Conservation (phyloP, 345 rosid species). For the Pugionium dolabratum region DNA sequence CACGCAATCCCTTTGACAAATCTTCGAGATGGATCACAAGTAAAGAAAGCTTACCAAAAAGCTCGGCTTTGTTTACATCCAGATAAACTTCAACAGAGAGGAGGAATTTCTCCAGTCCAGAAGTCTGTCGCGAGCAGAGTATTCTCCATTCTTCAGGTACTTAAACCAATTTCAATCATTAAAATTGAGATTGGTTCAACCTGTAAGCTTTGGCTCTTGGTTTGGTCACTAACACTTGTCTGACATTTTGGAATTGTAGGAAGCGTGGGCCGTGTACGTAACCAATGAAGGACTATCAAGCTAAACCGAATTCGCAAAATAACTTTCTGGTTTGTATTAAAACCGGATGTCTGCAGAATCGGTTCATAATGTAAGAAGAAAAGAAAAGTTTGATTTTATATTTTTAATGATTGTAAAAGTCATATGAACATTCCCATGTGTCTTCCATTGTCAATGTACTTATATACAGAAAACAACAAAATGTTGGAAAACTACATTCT, state of each 20-base stretch:
- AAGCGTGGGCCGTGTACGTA: conserved; percentile 70
- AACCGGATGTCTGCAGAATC: neutral
- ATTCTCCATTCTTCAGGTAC: conserved; percentile 83
- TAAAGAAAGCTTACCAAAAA: conserved; percentile 89
- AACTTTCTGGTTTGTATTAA: neutral
- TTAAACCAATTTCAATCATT: neutral
- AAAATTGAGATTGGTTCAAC: neutral
- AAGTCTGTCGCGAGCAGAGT: conserved; percentile 72
- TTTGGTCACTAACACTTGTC: conserved; percentile 10
- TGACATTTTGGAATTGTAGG: conserved; percentile 44
- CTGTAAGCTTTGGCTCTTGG: neutral
- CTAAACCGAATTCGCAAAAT: conserved; percentile 21
- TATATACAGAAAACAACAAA: conserved; percentile 24
- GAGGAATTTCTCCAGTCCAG: conserved; percentile 61
- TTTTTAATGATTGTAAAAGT: neutral
- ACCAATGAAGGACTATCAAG: conserved; percentile 53
- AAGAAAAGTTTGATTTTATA: conserved; percentile 4
- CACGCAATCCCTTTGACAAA: conserved; percentile 50
- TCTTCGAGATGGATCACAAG: conserved; percentile 68
- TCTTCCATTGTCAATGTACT: conserved; percentile 21
- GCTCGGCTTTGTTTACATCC: conserved; percentile 96
- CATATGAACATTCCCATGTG: conserved; percentile 34
- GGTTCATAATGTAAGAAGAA: conserved; percentile 19
- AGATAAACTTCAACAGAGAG: conserved; percentile 83
- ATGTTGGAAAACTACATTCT: neutral